These are phyloP conservation scores for Mangifera indica DNA, from an alignment of 345 rosid species.

Conservation along the genomic window DNA sequence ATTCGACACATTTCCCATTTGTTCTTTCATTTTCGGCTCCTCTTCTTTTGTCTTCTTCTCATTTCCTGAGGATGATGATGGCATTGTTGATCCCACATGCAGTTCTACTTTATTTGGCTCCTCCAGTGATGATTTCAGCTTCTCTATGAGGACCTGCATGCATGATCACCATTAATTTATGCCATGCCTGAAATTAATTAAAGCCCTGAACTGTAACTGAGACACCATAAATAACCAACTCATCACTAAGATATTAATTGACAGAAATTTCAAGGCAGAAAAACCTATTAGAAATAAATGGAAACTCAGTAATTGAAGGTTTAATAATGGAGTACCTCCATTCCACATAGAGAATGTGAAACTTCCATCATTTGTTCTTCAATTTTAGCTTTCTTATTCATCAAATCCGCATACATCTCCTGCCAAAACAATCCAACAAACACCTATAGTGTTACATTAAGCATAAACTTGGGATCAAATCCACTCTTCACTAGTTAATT, in stretches of 20 bases:
- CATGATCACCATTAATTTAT: constrained; percentile 20
- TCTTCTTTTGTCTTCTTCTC: constrained; percentile 22
- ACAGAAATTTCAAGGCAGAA: too few relatives aligned
- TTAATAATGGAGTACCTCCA: constrained; percentile 40
- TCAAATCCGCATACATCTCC: too few relatives aligned
- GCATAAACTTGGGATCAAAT: constrained; percentile 31
- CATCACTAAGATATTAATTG: neutral
- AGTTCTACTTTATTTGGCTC: constrained; percentile 29
- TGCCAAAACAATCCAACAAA: neutral
- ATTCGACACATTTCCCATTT: neutral
- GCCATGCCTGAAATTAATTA: neutral
- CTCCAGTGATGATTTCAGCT: constrained; percentile 34
- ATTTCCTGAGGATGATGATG: constrained; percentile 12
- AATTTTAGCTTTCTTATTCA: too few relatives aligned
- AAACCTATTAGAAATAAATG: neutral
- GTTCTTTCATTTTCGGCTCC: constrained; percentile 17
- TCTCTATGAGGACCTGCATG: constrained; percentile 60
- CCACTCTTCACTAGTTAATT: constrained; percentile 31
- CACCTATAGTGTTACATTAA: constrained; percentile 53
- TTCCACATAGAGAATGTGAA: neutral
- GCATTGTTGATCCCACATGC: constrained; percentile 19
- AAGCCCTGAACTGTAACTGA: neutral
- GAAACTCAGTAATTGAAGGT: neutral
- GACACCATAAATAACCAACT: too few relatives aligned
- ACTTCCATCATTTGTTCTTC: neutral